Evolutionary conservation across 2,329 filamentous ascomycete genomes (phyloP), one percentile per base, ranked within the genome.

Genomic region (Colletotrichum echinochloae): DNA sequence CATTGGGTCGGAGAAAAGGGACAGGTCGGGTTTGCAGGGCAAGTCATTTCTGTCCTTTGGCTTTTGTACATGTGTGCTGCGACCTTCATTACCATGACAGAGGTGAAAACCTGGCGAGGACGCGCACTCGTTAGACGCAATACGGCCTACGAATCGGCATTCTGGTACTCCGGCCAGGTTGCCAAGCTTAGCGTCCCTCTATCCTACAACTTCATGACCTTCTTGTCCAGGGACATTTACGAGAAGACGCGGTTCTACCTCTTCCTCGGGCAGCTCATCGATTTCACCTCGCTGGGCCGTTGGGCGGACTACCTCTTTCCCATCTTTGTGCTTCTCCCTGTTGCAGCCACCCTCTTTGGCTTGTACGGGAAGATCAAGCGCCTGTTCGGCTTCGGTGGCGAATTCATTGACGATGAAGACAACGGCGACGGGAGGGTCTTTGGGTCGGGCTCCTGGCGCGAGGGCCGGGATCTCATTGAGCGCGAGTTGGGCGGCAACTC

Each of bases 91-190:
- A 95, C 94, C 9, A 91, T 99, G 77, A 94, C 92, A 18, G 94
- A 97, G 78, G 94, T 97, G 75, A 97, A 96, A 77, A 94, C 98
- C n/a, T 99, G 96, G 96, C 93, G 96, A 66, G 96, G 97, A 59
- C 90, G 96, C 41, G 95, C 96, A 0, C 86, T 99, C 7, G 95
- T 98, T 56, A 90, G 89, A 70, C 91, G 96, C 67, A 96, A 97
- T 78, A 99, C 96, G 0, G 95, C 97, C 69, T 91, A 94, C 71
- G 96, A 98, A 79, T 94, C 92, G 60, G 96, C 96, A 0, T 97
- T 95, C 75, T 99, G 97, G 94, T 99, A 98, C 78, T 92, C 94
- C 1, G 91, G 94, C 69, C 94, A 98, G 79, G 93, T 98, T 14
- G 95, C 96, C 61, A 94, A 95, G 76, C 89, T 99, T 52, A 97